Evolutionary conservation across 768 basidiomycete species (phyloP).

Genomic region (Tricholoma sp.): DNA sequence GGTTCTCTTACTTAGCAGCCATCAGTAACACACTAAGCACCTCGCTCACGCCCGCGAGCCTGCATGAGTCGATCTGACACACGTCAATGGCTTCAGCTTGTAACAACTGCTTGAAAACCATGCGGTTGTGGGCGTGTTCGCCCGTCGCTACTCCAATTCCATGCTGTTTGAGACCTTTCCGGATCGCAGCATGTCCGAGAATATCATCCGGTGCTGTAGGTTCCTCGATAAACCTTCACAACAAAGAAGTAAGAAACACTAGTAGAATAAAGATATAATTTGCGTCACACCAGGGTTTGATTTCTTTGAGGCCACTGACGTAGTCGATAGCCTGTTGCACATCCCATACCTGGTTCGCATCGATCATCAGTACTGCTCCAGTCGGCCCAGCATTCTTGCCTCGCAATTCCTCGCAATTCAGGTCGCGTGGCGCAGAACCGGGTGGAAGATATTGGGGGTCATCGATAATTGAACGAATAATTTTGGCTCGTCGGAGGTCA

Average conservation of each 20-base stretch:
- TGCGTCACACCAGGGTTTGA: slow-evolving; percentile 75
- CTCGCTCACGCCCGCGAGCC: slow-evolving; percentile 90
- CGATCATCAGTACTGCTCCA: slow-evolving; percentile 93
- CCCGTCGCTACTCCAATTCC: slow-evolving; percentile 92
- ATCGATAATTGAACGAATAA: slow-evolving; percentile 95
- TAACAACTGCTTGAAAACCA: slow-evolving; percentile 93
- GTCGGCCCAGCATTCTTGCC: slow-evolving; percentile 96
- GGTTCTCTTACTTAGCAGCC: slow-evolving; percentile 66
- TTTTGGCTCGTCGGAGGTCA: slow-evolving; percentile 80
- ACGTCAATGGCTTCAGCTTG: slow-evolving; percentile 93
- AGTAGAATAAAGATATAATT: background rate
- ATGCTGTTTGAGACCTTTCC: slow-evolving; percentile 69
- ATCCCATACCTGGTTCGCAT: slow-evolving; percentile 97
- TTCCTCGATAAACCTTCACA: slow-evolving; percentile 83
- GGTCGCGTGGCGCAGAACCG: slow-evolving; percentile 52
- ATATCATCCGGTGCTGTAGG: slow-evolving; percentile 92
- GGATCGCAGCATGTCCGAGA: slow-evolving; percentile 76
- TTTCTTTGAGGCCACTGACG: slow-evolving; percentile 68
- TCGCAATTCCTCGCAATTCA: slow-evolving; percentile 53
- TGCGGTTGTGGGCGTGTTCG: slow-evolving; percentile 91
- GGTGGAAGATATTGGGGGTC: slow-evolving; percentile 78
- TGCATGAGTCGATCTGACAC: slow-evolving; percentile 91
- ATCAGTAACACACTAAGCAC: slow-evolving; percentile 87
- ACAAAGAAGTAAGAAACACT: background rate
- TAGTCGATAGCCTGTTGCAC: slow-evolving; percentile 92